These are phyloP conservation scores for Curvularia hawaiiensis DNA, from an alignment of 2,329 filamentous ascomycete genomes.

Conservation along the genomic window DNA sequence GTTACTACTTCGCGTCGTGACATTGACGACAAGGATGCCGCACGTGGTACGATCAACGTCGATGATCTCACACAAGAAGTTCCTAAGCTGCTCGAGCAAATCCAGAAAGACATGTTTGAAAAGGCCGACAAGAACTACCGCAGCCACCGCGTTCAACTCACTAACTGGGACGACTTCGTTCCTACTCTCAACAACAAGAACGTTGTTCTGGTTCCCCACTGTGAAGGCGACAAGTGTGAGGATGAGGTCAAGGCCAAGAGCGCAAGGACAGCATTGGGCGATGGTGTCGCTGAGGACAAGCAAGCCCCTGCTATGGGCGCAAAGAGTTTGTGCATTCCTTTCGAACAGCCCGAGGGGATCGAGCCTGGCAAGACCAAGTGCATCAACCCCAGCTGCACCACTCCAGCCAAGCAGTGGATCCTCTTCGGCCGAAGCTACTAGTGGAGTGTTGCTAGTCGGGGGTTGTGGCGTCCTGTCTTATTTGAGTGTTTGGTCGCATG, in stretches of 20 bases:
- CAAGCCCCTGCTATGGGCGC: slow-evolving; percentile 76
- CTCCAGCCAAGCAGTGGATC: slow-evolving; percentile 81
- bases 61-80: slow-evolving; percentile 74
- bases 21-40: slow-evolving; percentile 70
- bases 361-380: slow-evolving; percentile 86
- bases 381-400: slow-evolving; percentile 82
- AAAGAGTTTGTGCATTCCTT: slow-evolving; percentile 78
- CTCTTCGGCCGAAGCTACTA: slow-evolving; percentile 75
- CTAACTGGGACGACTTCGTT: slow-evolving; percentile 87
- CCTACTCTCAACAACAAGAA: slow-evolving; percentile 92
- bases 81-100: slow-evolving; percentile 82
- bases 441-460: neutral
- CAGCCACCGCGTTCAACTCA: slow-evolving; percentile 79
- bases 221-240: slow-evolving; percentile 82
- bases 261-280: slow-evolving; percentile 71
- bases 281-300: slow-evolving; percentile 75
- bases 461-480: slow-evolving; percentile 7
- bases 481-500: slow-evolving; percentile 28
- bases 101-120: slow-evolving; percentile 80
- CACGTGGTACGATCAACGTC: slow-evolving; percentile 71
- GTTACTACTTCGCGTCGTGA: slow-evolving; percentile 89
- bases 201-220: slow-evolving; percentile 89
- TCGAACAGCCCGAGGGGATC: slow-evolving; percentile 83
- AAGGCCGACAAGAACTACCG: slow-evolving; percentile 80
- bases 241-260: slow-evolving; percentile 94